Percentiles rank a stretch among this genome's conserved stretches.
Evolutionary conservation across 1,284 basidiomycete species (phyloP).

Genomic region (Lignosus rhinocerotis): DNA sequence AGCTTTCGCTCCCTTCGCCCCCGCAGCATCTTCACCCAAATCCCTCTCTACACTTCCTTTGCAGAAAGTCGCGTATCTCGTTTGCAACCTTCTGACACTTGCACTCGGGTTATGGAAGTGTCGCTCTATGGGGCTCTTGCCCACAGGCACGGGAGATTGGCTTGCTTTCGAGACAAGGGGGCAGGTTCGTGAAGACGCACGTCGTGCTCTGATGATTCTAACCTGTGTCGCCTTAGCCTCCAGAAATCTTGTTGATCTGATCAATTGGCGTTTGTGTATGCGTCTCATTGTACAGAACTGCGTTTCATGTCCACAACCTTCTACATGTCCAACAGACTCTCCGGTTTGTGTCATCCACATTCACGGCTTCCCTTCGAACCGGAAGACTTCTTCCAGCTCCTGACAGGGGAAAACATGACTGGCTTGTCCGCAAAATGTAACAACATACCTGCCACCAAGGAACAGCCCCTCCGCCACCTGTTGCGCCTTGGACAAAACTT

Average conservation of each 20-base stretch:
- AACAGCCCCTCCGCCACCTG: constrained; percentile 61
- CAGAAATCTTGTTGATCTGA: constrained; percentile 24
- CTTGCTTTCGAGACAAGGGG: constrained; percentile 85
- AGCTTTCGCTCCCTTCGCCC: constrained; percentile 72
- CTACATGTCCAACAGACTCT: constrained; percentile 71
- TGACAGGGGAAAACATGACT: constrained; percentile 35
- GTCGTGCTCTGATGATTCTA: neutral
- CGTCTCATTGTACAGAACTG: neutral
- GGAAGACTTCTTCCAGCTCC: constrained; percentile 71
- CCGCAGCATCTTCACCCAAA: constrained; percentile 50
- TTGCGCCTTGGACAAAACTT: constrained; percentile 67
- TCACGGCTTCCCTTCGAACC: constrained; percentile 52
- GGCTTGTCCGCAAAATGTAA: neutral
- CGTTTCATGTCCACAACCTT: neutral
- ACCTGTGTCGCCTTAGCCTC: constrained; percentile 8
- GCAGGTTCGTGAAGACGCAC: constrained; percentile 46
- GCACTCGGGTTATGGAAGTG: constrained; percentile 89
- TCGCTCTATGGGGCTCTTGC: constrained; percentile 85
- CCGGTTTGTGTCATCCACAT: too few relatives aligned
- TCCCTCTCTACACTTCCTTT: constrained; percentile 54
- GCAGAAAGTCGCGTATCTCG: constrained; percentile 70
- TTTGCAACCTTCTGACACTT: constrained; percentile 74
- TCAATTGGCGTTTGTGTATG: neutral
- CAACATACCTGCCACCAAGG: constrained; percentile 67
- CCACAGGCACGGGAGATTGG: constrained; percentile 89